These are phyloP conservation scores for Barnettozyma botsteinii DNA, from an alignment of 805 yeast species.

Conservation along the genomic window DNA sequence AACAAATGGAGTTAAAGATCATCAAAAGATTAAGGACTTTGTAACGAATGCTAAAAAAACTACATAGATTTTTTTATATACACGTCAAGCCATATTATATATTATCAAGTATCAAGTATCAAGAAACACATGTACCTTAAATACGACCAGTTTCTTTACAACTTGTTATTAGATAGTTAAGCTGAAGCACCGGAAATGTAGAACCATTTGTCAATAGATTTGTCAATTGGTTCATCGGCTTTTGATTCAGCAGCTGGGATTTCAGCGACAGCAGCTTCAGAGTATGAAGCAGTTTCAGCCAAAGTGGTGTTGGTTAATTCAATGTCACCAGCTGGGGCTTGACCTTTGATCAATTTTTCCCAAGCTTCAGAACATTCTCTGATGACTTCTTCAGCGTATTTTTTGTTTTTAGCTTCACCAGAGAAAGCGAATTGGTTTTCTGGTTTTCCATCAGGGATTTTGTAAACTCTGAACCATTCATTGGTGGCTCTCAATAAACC, in stretches of 20 bases:
- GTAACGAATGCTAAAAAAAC: slow-evolving; percentile 41
- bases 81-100: no score
- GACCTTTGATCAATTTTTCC: slow-evolving; percentile 66
- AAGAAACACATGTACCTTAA: no score
- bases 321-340: slow-evolving; percentile 59
- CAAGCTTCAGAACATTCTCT: slow-evolving; percentile 82
- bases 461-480: slow-evolving; percentile 98
- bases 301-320: slow-evolving; percentile 74
- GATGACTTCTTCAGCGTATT: slow-evolving; percentile 80
- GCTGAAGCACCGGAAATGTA: slow-evolving; percentile 81
- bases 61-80: background rate
- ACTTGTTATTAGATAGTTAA: slow-evolving; percentile 16
- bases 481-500: slow-evolving; percentile 90
- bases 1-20: slow-evolving; percentile 66
- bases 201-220: slow-evolving; percentile 97
- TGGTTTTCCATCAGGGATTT: slow-evolving; percentile 97
- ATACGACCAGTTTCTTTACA: background rate
- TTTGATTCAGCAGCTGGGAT: slow-evolving; percentile 67
- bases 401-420: slow-evolving; percentile 84
- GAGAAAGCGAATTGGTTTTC: slow-evolving; percentile 94
- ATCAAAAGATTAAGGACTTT: slow-evolving; percentile 53
- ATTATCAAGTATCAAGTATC: no score
- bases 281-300: slow-evolving; percentile 46
- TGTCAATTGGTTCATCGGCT: slow-evolving; percentile 92
- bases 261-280: slow-evolving; percentile 39